These are phyloP conservation scores for Noccaea bulbosa DNA, from an alignment of 345 rosid species.

Conservation along the genomic window DNA sequence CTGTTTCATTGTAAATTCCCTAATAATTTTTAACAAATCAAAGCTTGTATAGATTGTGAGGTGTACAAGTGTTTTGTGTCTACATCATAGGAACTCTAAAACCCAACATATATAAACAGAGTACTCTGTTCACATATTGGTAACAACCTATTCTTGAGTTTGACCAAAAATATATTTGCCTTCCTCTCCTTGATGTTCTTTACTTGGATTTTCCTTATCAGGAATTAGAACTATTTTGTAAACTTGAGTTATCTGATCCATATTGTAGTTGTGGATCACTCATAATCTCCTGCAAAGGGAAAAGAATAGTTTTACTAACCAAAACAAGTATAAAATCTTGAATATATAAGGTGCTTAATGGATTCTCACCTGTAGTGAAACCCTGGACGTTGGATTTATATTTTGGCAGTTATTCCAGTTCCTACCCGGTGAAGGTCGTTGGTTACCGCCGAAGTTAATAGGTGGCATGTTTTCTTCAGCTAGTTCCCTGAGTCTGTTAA, in stretches of 20 bases:
- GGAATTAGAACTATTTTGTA: constrained; percentile 4
- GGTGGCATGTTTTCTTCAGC: constrained; percentile 51
- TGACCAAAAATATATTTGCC: constrained; percentile 3
- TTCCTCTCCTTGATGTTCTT: not conserved
- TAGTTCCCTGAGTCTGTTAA: constrained; percentile 62
- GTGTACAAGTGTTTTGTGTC: constrained; percentile 19
- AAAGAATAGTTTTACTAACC: constrained; percentile 1
- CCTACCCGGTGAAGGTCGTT: constrained; percentile 38
- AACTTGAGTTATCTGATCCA: constrained; percentile 45
- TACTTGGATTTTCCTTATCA: constrained; percentile 6
- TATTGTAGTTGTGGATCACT: constrained; percentile 45
- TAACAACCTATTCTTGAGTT: not conserved
- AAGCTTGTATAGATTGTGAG: not conserved
- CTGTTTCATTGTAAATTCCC: too few species aligned
- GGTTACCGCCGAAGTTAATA: constrained; percentile 25
- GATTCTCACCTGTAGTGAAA: constrained; percentile 47
- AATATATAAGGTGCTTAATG: not conserved
- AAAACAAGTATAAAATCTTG: not conserved
- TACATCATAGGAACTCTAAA: constrained; percentile 6
- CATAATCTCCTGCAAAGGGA: constrained; percentile 49
- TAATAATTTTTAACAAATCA: not conserved
- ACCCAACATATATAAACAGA: constrained; percentile 4
- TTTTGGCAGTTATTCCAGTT: constrained; percentile 8
- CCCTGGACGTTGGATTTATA: constrained; percentile 34
- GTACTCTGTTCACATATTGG: constrained; percentile 1